Conservation (phyloP, 1,139 yeast species). For the Taphrina betulina region DNA sequence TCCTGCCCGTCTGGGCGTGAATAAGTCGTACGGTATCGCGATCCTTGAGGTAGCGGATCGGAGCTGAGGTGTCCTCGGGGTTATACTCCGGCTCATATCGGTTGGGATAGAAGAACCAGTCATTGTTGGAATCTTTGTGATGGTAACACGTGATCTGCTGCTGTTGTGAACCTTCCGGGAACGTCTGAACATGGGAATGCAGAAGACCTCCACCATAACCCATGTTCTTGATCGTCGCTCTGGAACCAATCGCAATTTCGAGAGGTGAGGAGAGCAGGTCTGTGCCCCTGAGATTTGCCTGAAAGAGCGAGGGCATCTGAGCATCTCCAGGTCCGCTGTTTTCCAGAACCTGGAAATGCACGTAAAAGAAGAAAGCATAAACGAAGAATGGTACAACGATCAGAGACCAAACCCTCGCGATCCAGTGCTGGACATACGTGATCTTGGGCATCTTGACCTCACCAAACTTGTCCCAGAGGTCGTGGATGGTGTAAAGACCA, state of each 20-base stretch:
- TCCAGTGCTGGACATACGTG: conserved; percentile 67
- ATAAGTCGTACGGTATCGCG: conserved; percentile 75
- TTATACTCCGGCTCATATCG: conserved; percentile 50
- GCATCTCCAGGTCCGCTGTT: conserved; percentile 95
- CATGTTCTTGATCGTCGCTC: conserved; percentile 79
- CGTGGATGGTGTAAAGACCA: conserved; percentile 80
- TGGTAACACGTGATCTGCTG: conserved; percentile 95
- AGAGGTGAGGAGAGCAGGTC: conserved; percentile 83
- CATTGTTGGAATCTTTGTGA: conserved; percentile 87
- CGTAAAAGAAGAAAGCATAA: conserved; percentile 69
- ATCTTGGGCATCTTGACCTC: conserved; percentile 49
- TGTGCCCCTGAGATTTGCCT: conserved; percentile 83
- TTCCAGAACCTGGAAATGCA: conserved; percentile 72
- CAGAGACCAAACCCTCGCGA: conserved; percentile 60
- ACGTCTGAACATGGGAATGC: conserved; percentile 91
- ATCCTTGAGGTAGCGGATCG: conserved; percentile 59
- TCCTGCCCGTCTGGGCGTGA: conserved; percentile 81
- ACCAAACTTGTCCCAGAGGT: conserved; percentile 64
- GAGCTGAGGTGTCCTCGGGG: conserved; percentile 23
- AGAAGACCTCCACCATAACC: conserved; percentile 89
- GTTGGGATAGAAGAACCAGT: conserved; percentile 82
- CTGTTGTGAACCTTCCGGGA: conserved; percentile 92
- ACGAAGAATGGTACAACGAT: conserved; percentile 72
- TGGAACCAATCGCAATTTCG: conserved; percentile 77
- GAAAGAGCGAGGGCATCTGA: conserved; percentile 94